phyloP scores from a whole-genome alignment of 306 rosid genomes.

The Cicer cuneatum region DNA sequence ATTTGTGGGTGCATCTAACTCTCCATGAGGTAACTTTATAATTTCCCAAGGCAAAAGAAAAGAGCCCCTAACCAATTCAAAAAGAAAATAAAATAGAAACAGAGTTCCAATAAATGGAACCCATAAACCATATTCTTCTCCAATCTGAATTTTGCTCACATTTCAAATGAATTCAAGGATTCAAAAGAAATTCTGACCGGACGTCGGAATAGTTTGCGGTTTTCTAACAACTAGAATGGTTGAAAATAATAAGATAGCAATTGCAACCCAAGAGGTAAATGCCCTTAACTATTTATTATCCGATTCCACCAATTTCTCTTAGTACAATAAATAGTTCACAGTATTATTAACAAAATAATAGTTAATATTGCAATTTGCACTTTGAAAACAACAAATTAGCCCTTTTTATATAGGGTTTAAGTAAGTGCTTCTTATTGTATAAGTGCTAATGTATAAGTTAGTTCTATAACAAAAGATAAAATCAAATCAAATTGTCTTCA shows the following conservation, averaged over 20 bases:
- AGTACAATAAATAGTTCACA: neutral
- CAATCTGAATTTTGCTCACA: neutral
- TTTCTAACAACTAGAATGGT: no score
- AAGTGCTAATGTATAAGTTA: neutral
- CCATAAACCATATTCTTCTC: neutral
- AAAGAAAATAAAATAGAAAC: neutral
- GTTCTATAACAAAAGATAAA: neutral
- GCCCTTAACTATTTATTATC: neutral
- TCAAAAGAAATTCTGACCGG: no score
- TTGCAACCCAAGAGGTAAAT: neutral
- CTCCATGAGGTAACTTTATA: no score
- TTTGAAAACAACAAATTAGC: neutral
- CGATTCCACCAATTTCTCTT: neutral
- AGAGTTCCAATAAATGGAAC: neutral
- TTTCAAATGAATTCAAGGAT: no score
- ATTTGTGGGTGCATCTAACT: no score
- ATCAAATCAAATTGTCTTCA: neutral
- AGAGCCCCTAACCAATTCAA: no score
- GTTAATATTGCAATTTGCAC: neutral
- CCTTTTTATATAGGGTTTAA: neutral
- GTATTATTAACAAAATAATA: neutral
- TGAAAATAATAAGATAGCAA: no score
- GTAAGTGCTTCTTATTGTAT: neutral
- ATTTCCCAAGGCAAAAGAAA: no score
- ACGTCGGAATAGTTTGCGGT: no score